Base-by-base conservation (phyloP, 805 yeast species). In the Wickerhamomyces rabaulensis region DNA sequence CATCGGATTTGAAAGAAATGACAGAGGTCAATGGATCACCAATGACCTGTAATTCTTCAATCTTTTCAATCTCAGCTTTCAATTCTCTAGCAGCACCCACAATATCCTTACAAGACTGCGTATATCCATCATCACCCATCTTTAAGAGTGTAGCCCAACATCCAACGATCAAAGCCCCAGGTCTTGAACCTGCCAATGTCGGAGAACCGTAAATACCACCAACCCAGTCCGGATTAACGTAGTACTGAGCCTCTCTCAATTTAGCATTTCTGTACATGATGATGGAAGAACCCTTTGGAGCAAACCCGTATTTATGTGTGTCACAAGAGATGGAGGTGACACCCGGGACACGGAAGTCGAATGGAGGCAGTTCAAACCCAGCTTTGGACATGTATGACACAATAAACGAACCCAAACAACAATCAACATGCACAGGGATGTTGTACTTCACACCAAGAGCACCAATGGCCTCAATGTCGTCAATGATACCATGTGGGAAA, bases 251-350 rank as follows among this genome's bases (percentile, higher is more conserved):
- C 53, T 76, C 76, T 48, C 99, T 75, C 47, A 89, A 74, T 48
- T 77, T 74, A 0, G 75, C 57, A 50, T 75, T 67, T 41, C 97
- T 77, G 66, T 94, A 94, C 96, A 94, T 84, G 56, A 94, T 85
- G 21, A 92, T 76, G 1, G 96, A 88, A 0, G 95, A 84, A 9
- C 99, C 99, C 66, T 92, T 92, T 36, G 99, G 99, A 9, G 98
- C 97, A 73, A 92, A 94, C 1, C 98, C 99, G 61, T 92, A 92
- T 66, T 92, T 92, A 72, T 92, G 99, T n/a, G 99, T 92, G 64
- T 92, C 99, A 68, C 98, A 94, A n/a, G 96, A 87, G 48, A 92
- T 92, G 3, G 97, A 90, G 1, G 98, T 94, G n/a, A 94, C 98
- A 27, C 94, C 94, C 1, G 88, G 84, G 2, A 89, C 74, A 53